Evolutionary conservation across 352 stramenopile genomes (phyloP).

Genomic region (Phytophthora foliorum): DNA sequence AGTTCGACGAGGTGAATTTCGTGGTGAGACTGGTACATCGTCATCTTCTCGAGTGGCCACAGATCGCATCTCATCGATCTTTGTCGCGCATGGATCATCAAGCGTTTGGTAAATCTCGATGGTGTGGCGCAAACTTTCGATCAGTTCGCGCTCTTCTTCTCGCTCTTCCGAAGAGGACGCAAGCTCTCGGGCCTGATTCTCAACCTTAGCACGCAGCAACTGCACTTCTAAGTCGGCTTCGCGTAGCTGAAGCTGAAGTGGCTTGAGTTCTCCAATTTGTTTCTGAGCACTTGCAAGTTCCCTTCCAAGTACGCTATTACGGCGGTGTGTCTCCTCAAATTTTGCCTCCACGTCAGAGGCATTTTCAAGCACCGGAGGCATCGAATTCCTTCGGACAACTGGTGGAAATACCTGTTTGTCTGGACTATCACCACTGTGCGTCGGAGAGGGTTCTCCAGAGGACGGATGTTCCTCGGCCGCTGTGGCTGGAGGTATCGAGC

Average conservation of each 20-base stretch:
- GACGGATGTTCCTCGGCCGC: slow-evolving; percentile 27
- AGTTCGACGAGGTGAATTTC: slow-evolving; percentile 30
- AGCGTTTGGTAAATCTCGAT: slow-evolving; percentile 72
- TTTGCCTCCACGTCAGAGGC: slow-evolving; percentile 51
- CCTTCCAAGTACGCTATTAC: slow-evolving; percentile 50
- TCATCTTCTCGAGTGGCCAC: slow-evolving; percentile 22
- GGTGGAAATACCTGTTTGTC: slow-evolving; percentile 30
- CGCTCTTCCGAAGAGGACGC: slow-evolving; percentile 40
- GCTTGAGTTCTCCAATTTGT: slow-evolving; percentile 62
- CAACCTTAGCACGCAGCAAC: slow-evolving; percentile 32
- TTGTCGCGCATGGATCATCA: slow-evolving; percentile 49
- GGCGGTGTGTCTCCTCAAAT: slow-evolving; percentile 59
- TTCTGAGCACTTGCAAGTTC: slow-evolving; percentile 68
- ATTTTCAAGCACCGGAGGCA: slow-evolving; percentile 29
- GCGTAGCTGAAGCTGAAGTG: slow-evolving; percentile 47
- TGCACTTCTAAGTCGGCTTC: slow-evolving; percentile 48
- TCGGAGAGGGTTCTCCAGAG: slow-evolving; percentile 31
- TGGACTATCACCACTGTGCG: slow-evolving; percentile 23
- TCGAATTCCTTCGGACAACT: slow-evolving; percentile 27
- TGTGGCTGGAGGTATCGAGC: neutral
- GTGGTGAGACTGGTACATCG: slow-evolving; percentile 24
- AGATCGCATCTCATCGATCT: slow-evolving; percentile 26
- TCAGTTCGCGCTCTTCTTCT: slow-evolving; percentile 59
- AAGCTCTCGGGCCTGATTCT: slow-evolving; percentile 43
- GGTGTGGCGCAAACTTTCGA: slow-evolving; percentile 68